Conservation (phyloP, 768 basidiomycete genomes). For the Tulasnella calospora region DNA sequence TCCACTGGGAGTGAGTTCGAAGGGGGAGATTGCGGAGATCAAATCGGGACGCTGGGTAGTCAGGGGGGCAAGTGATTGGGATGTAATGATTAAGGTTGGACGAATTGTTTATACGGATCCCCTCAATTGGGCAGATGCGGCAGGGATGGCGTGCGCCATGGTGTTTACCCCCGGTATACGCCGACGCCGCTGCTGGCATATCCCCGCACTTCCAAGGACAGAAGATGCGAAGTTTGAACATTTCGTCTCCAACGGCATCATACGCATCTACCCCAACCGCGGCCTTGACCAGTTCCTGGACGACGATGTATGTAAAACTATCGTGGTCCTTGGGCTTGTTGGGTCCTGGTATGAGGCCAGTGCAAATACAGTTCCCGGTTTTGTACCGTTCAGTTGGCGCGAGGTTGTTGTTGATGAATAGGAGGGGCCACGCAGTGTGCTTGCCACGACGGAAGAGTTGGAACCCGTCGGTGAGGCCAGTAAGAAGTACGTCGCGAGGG, state of each 20-base stretch:
- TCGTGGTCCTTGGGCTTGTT: slow-evolving; percentile 41
- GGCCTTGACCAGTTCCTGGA: slow-evolving; percentile 39
- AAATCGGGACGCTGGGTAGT: background rate
- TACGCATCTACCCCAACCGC: slow-evolving; percentile 36
- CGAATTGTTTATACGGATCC: slow-evolving; percentile 27
- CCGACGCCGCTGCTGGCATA: slow-evolving; percentile 37
- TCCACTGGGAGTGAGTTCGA: background rate
- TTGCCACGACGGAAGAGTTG: slow-evolving; percentile 37
- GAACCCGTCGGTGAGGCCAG: slow-evolving; percentile 38
- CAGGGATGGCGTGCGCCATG: slow-evolving; percentile 41
- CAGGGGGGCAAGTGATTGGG: slow-evolving; percentile 24
- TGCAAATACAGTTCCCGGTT: slow-evolving; percentile 37
- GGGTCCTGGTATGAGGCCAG: slow-evolving; percentile 48
- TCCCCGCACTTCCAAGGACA: slow-evolving; percentile 36
- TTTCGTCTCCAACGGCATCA: slow-evolving; percentile 32
- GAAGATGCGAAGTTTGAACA: slow-evolving; percentile 37
- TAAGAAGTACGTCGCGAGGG: background rate
- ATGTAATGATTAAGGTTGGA: slow-evolving; percentile 32
- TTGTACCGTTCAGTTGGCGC: slow-evolving; percentile 39
- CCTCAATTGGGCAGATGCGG: slow-evolving; percentile 40
- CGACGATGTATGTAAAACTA: slow-evolving; percentile 40
- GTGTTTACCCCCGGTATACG: slow-evolving; percentile 41
- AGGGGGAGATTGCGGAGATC: background rate
- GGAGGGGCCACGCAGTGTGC: slow-evolving; percentile 41
- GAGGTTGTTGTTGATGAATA: slow-evolving; percentile 45